Evolutionary conservation across 202 grass and related monocot species (phyloP).

Genomic region (Carex arenaria): DNA sequence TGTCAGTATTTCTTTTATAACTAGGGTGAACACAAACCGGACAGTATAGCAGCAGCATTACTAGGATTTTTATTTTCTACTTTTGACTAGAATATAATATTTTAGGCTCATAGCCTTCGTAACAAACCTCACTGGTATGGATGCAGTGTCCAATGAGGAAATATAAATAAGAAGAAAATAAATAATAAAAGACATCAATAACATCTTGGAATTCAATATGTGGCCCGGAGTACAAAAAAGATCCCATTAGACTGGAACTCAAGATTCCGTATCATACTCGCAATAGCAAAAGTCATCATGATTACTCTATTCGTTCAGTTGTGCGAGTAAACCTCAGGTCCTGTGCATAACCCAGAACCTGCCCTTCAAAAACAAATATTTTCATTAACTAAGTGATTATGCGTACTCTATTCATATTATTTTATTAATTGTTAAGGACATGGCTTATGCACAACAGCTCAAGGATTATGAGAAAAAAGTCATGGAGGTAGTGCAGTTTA

Average conservation of each 20-base stretch:
- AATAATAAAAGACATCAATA: background rate
- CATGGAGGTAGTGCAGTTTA: too few relatives aligned
- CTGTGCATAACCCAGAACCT: too few relatives aligned
- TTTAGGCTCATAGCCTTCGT: background rate
- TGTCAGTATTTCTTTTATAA: background rate
- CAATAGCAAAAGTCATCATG: slow-evolving; percentile 61
- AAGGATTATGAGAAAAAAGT: too few relatives aligned
- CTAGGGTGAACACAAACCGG: too few relatives aligned
- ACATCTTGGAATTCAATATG: background rate
- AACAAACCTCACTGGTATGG: background rate
- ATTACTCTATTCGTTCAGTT: too few relatives aligned
- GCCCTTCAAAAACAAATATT: too few relatives aligned
- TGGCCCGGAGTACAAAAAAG: slow-evolving; percentile 48
- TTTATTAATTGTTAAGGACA: too few relatives aligned
- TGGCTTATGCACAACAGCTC: too few relatives aligned
- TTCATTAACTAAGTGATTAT: too few relatives aligned
- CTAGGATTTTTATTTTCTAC: background rate
- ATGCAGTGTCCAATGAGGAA: background rate
- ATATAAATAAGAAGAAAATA: background rate
- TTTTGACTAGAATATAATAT: background rate
- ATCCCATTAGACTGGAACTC: slow-evolving; percentile 68
- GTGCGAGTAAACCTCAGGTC: too few relatives aligned
- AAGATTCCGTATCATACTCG: slow-evolving; percentile 77
- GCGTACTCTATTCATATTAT: too few relatives aligned
- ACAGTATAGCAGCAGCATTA: background rate